phyloP scores from a whole-genome alignment of 2,329 filamentous ascomycete genomes.

The Pseudocercospora ulei region DNA sequence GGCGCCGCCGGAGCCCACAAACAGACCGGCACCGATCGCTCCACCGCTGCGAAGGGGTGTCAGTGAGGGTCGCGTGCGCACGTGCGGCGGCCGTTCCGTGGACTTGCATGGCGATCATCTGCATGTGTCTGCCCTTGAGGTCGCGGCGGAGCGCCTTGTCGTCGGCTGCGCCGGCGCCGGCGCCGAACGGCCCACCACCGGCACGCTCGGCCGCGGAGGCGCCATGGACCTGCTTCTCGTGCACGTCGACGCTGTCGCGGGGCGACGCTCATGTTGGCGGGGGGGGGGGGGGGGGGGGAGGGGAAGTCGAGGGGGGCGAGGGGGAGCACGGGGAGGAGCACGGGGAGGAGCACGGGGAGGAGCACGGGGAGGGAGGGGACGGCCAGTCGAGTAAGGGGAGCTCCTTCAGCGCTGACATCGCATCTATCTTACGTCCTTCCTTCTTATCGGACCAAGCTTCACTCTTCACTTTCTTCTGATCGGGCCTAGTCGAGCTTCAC shows the following conservation, averaged over 20 bases:
- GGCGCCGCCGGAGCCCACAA: constrained; percentile 44
- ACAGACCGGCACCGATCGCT: constrained; percentile 46
- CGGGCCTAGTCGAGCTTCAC: too few relatives aligned
- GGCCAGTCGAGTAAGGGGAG: too few relatives aligned
- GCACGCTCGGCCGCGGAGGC: constrained; percentile 11
- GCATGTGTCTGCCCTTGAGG: constrained; percentile 33
- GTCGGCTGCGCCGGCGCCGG: constrained; percentile 16
- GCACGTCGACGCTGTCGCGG: constrained; percentile 5
- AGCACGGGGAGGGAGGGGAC: too few relatives aligned
- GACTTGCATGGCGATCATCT: constrained; percentile 33
- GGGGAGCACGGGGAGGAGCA: background rate
- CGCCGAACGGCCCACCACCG: constrained; percentile 18
- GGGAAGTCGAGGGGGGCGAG: background rate
- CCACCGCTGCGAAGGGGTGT: constrained; percentile 17
- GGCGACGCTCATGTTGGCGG: constrained; percentile 5
- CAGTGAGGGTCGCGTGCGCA: background rate
- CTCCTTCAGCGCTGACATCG: too few relatives aligned
- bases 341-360: too few relatives aligned
- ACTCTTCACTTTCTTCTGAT: too few relatives aligned
- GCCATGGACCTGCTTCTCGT: constrained; percentile 6
- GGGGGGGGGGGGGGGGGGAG: background rate
- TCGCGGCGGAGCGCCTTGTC: constrained; percentile 26
- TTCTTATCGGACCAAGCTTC: too few relatives aligned
- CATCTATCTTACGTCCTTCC: too few relatives aligned
- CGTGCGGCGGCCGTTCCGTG: background rate